Evolutionary conservation across 495 filamentous ascomycete species (phyloP), one percentile per base, ranked within the genome.

Genomic region (Astrothelium macrocarpum): DNA sequence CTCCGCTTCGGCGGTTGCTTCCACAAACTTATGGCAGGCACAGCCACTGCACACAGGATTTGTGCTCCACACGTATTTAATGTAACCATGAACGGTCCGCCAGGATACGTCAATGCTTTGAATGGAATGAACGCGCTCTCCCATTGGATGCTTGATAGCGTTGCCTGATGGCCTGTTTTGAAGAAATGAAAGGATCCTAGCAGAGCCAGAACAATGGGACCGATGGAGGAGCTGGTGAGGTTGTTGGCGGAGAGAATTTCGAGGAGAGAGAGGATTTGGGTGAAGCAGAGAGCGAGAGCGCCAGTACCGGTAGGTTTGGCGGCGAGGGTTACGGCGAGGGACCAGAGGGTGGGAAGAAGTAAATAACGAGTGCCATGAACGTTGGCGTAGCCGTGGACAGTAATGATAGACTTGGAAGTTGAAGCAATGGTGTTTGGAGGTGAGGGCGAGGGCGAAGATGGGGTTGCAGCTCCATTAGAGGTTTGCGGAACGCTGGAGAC

Each of bases 91-190:
- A 97, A 65, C 0, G 94, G 91, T 11, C 85, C 86, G 87, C 88
- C 97, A 34, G 95, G 94, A 76, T 97, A 97, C 66, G 82, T 82
- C 70, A 97, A 83, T 1, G 85, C 83, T 53, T 85, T 81, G 31
- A 97, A 79, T 1, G 95, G 88, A 68, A 99, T 89, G 80, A 97
- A 98, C 26, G 91, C 93, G n/a, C 83, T 80, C 75, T 97, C 91
- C 94, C 94, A 99, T 70, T 99, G 95, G 73, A 99, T 95, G 64
- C 83, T 87, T 68, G 84, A 81, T 26, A 96, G 82, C 0, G 86
- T 87, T 18, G 93, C 93, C 75, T 97, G 95, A 75, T 99, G 94
- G 67, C 94, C 94, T 0, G 94, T 99, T 69, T 93, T 96, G 85
- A 99, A 99, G 79, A 87, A 99, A 78, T 96, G 85, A 73, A 91